phyloP scores from a whole-genome alignment of 192 early-diverging fungal species.

The Coemansia sp. region DNA sequence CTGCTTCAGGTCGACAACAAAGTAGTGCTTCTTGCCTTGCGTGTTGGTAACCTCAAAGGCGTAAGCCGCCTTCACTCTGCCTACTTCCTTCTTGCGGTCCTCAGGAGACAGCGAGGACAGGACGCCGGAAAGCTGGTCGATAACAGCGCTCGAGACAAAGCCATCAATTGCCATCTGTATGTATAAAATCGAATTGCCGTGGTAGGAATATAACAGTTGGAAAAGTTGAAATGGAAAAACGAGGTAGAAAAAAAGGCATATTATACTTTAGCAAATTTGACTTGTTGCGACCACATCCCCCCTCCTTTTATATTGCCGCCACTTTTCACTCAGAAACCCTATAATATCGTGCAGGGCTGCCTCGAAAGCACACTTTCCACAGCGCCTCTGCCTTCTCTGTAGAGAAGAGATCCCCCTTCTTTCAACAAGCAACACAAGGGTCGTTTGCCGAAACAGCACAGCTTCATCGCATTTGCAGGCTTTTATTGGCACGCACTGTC shows the following conservation, averaged over 20 bases:
- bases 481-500: background rate
- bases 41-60: conserved; percentile 79
- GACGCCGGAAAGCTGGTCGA: conserved; percentile 42
- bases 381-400: background rate
- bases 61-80: conserved; percentile 73
- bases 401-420: too few relatives aligned
- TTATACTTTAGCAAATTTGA: too few relatives aligned
- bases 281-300: too few relatives aligned
- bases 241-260: background rate
- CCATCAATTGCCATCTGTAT: conserved; percentile 38
- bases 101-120: conserved; percentile 39
- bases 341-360: too few relatives aligned
- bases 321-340: too few relatives aligned
- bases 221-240: background rate
- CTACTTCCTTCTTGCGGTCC: conserved; percentile 48
- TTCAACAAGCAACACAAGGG: background rate
- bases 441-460: background rate
- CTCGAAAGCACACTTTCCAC: background rate
- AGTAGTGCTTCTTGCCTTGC: conserved; percentile 67
- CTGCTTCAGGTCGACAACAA: conserved; percentile 87
- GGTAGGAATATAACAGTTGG: background rate
- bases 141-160: conserved; percentile 47
- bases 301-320: too few relatives aligned
- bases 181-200: background rate
- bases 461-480: too few relatives aligned